Evolutionary conservation across 2,329 filamentous ascomycete genomes (phyloP).

Genomic region (Pseudocercospora pini-densiflorae): DNA sequence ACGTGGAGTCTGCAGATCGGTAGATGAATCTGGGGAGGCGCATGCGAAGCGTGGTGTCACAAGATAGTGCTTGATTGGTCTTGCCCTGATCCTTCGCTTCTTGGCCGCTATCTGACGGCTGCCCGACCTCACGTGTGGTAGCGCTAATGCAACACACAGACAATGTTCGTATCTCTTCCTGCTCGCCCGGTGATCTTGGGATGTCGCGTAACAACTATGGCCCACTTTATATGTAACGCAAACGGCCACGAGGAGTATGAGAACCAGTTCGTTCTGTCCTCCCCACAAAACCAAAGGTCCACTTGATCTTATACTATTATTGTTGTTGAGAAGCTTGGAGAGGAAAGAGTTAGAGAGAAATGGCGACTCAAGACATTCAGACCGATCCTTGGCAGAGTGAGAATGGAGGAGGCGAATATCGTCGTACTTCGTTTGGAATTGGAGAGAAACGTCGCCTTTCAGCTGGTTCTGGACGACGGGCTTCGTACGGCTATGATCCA

Average conservation of each 20-base stretch:
- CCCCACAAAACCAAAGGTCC: neutral
- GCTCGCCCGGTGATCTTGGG: too few relatives aligned
- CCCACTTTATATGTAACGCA: neutral
- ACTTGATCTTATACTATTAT: neutral
- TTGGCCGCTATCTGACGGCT: neutral
- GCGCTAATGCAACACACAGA: neutral
- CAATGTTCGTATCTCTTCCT: neutral
- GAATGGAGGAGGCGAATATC: neutral
- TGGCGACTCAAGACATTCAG: neutral
- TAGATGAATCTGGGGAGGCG: neutral
- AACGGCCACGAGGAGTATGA: neutral
- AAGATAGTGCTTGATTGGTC: neutral
- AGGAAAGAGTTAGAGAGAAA: neutral
- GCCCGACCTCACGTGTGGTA: neutral
- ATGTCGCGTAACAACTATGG: neutral
- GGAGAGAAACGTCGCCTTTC: neutral
- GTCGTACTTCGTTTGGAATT: neutral
- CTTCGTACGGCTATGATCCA: conserved; percentile 21
- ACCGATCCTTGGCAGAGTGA: neutral
- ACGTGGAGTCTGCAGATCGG: neutral
- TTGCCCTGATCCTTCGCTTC: neutral
- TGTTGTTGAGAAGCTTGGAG: neutral
- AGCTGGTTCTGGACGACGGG: conserved; percentile 16
- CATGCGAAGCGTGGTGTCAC: neutral
- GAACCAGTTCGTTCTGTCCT: neutral